Evolutionary conservation across 2,329 filamentous ascomycete genomes (phyloP).

Genomic region (Beauveria medogensis): DNA sequence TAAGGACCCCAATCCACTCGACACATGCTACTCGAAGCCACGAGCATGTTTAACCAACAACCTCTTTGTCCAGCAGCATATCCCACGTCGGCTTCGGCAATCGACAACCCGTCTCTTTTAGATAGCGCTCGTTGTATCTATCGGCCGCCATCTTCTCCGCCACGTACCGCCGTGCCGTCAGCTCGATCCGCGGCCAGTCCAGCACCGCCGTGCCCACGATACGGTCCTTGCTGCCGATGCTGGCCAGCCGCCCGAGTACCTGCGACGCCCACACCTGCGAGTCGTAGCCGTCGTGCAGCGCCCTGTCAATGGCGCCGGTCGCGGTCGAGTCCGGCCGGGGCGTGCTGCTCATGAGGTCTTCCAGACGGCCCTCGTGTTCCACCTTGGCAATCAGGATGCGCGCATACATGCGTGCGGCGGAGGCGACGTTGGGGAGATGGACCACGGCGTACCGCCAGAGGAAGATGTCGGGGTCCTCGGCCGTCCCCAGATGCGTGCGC

Average conservation of each 20-base stretch:
- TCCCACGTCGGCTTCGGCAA: slow-evolving; percentile 10
- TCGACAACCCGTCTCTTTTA: neutral
- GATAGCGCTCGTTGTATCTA: slow-evolving; percentile 3
- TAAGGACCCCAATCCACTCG: neutral
- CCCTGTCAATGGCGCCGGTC: neutral
- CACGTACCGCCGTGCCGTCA: neutral
- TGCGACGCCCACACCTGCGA: slow-evolving; percentile 5
- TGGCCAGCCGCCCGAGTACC: slow-evolving; percentile 2
- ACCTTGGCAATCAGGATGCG: slow-evolving; percentile 11
- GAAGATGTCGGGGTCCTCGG: neutral
- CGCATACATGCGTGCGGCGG: neutral
- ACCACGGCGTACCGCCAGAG: neutral
- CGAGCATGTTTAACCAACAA: neutral
- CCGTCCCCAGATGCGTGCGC: neutral
- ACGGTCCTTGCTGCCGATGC: neutral
- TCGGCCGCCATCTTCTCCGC: slow-evolving; percentile 6
- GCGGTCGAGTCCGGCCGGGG: neutral
- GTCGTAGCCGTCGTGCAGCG: neutral
- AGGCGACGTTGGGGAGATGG: neutral
- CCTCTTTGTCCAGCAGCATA: slow-evolving; percentile 4
- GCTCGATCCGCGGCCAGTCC: slow-evolving; percentile 4
- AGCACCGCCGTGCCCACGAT: slow-evolving; percentile 7
- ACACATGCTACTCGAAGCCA: neutral
- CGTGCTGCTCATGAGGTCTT: neutral
- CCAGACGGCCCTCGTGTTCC: slow-evolving; percentile 1